phyloP scores from a whole-genome alignment of 2,329 filamentous ascomycete species.

The Talaromyces sp. region DNA sequence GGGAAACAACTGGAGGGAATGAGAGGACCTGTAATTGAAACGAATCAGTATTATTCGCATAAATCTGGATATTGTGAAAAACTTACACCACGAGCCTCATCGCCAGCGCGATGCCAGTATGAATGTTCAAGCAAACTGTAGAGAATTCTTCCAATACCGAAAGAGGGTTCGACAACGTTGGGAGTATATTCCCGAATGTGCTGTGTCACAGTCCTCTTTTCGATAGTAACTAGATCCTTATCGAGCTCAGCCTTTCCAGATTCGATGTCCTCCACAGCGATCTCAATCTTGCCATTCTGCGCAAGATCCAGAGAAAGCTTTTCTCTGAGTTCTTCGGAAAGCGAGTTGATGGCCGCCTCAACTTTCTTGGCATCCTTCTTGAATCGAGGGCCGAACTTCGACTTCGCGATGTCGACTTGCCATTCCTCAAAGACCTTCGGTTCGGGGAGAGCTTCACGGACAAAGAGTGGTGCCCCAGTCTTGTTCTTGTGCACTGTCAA shows the following conservation, averaged over 20 bases:
- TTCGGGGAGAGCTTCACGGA: conserved; percentile 74
- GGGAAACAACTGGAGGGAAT: conserved; percentile 75
- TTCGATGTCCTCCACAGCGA: conserved; percentile 66
- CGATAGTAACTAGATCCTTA: conserved; percentile 76
- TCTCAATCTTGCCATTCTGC: conserved; percentile 67
- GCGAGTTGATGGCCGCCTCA: conserved; percentile 70
- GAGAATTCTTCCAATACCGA: conserved; percentile 91
- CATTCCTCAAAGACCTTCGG: conserved; percentile 81
- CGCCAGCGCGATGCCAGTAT: conserved; percentile 85
- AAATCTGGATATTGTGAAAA: background rate
- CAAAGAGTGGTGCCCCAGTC: conserved; percentile 80
- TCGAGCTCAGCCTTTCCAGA: conserved; percentile 74
- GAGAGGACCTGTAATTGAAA: conserved; percentile 58
- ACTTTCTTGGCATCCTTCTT: conserved; percentile 90
- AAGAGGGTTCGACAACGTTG: conserved; percentile 95
- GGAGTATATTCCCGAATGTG: conserved; percentile 87
- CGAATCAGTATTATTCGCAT: conserved; percentile 12
- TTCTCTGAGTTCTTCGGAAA: conserved; percentile 77
- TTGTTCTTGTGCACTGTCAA: conserved; percentile 87
- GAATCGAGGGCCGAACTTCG: conserved; percentile 91
- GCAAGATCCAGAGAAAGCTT: conserved; percentile 70
- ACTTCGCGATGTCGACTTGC: conserved; percentile 83
- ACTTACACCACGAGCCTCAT: conserved; percentile 83
- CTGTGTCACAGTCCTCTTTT: conserved; percentile 76
- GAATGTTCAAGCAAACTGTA: conserved; percentile 91